phyloP scores from a whole-genome alignment of 345 rosid genomes.

The Draba incana region DNA sequence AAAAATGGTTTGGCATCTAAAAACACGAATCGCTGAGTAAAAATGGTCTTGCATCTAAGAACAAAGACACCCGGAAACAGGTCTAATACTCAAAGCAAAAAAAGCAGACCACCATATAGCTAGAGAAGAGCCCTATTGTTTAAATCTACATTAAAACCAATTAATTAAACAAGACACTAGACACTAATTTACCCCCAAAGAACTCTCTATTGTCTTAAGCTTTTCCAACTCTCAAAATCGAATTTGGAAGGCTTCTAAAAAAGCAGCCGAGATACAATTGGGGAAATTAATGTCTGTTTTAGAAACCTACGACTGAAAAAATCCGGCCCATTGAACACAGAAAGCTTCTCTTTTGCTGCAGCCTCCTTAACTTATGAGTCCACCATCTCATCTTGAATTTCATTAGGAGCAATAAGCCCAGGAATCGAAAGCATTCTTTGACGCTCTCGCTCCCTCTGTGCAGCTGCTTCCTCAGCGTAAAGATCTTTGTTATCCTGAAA shows the following conservation, averaged over 20 bases:
- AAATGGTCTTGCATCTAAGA: not conserved
- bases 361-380: slow-evolving; percentile 53
- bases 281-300: slow-evolving; percentile 22
- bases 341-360: slow-evolving; percentile 14
- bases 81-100: slow-evolving; percentile 14
- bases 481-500: slow-evolving; percentile 83
- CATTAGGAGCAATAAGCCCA: slow-evolving; percentile 82
- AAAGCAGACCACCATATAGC: slow-evolving; percentile 21
- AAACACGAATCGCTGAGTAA: slow-evolving; percentile 23
- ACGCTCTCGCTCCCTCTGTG: slow-evolving; percentile 69
- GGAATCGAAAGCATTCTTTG: slow-evolving; percentile 81
- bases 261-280: not conserved
- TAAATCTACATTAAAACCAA: slow-evolving; percentile 34
- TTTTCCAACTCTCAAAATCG: slow-evolving; percentile 31
- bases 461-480: slow-evolving; percentile 83
- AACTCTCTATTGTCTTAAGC: slow-evolving; percentile 22
- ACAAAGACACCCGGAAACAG: slow-evolving; percentile 12
- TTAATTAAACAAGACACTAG: slow-evolving; percentile 24
- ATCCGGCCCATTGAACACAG: not conserved
- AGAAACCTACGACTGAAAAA: slow-evolving; percentile 23
- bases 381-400: slow-evolving; percentile 79
- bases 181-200: slow-evolving; percentile 23
- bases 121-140: slow-evolving; percentile 31
- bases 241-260: slow-evolving; percentile 13
- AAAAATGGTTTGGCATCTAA: slow-evolving; percentile 5